phyloP scores from a whole-genome alignment of 2,329 filamentous ascomycete species.

The Clarireedia homoeocarpa region DNA sequence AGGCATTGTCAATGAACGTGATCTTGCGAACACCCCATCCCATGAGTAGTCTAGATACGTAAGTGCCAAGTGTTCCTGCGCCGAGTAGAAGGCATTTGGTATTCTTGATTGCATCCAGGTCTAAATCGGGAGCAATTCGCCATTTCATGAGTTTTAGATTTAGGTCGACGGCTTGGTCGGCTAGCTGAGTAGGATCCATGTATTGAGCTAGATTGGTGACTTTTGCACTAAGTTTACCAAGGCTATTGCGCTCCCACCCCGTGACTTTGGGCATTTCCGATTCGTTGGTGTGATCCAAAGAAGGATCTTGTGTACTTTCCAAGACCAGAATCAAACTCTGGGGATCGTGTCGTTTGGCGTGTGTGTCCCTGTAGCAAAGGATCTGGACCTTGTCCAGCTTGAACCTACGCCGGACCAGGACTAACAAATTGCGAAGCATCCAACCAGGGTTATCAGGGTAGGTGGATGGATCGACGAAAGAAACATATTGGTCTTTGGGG shows the following conservation, averaged over 20 bases:
- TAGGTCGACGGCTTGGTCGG: constrained; percentile 89
- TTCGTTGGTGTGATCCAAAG: constrained; percentile 11
- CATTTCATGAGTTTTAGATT: constrained; percentile 99
- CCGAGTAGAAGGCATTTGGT: constrained; percentile 87
- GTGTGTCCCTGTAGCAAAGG: constrained; percentile 82
- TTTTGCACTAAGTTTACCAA: constrained; percentile 69
- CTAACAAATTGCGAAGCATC: constrained; percentile 83
- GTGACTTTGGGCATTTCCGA: constrained; percentile 75
- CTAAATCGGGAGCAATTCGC: constrained; percentile 82
- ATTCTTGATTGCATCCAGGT: constrained; percentile 81
- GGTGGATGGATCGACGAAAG: constrained; percentile 88
- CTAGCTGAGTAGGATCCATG: constrained; percentile 81
- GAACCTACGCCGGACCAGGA: constrained; percentile 78
- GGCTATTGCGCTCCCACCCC: constrained; percentile 83
- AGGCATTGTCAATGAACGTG: constrained; percentile 90
- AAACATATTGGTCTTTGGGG: constrained; percentile 70
- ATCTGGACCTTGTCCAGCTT: constrained; percentile 70
- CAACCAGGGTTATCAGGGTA: constrained; percentile 83
- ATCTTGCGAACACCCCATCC: constrained; percentile 95
- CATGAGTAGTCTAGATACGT: constrained; percentile 85
- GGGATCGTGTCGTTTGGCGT: constrained; percentile 67
- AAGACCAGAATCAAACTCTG: constrained; percentile 68
- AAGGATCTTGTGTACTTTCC: constrained; percentile 18
- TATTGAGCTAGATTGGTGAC: constrained; percentile 82
- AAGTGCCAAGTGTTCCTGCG: constrained; percentile 87